Conservation (phyloP, 345 rosid genomes). For the Isatis tinctoria region DNA sequence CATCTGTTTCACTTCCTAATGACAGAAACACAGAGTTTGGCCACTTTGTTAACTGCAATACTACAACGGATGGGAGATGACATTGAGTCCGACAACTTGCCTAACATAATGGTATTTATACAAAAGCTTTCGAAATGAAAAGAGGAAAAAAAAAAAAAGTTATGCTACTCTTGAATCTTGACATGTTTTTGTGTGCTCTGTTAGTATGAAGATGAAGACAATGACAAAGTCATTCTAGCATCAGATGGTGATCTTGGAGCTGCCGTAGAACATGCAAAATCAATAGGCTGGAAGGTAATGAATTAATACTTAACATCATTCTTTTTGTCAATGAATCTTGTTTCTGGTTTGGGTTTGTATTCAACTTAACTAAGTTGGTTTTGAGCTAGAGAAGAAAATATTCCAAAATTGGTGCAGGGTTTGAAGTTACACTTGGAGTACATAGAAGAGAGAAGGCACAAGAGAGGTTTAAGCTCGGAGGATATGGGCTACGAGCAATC, state of each 20-base stretch:
- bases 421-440: constrained; percentile 83
- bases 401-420: constrained; percentile 47
- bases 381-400: neutral
- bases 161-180: neutral
- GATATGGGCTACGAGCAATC: constrained; percentile 49
- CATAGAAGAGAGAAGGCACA: constrained; percentile 33
- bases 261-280: constrained; percentile 95
- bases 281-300: constrained; percentile 82
- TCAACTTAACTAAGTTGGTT: neutral
- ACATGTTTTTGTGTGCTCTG: neutral
- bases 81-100: constrained; percentile 67
- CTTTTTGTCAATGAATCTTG: neutral
- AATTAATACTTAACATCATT: neutral
- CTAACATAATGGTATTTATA: constrained; percentile 73
- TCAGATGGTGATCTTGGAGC: constrained; percentile 77
- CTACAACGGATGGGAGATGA: constrained; percentile 90
- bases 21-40: constrained; percentile 65
- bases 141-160: neutral
- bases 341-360: neutral
- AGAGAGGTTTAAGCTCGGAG: constrained; percentile 38
- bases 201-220: constrained; percentile 96
- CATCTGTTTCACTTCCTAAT: neutral
- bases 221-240: constrained; percentile 78
- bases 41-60: constrained; percentile 72
- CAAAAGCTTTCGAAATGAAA: neutral